These are phyloP conservation scores for Leishmania martiniquensis DNA, from an alignment of 208 protist genomes.

Conservation along the genomic window DNA sequence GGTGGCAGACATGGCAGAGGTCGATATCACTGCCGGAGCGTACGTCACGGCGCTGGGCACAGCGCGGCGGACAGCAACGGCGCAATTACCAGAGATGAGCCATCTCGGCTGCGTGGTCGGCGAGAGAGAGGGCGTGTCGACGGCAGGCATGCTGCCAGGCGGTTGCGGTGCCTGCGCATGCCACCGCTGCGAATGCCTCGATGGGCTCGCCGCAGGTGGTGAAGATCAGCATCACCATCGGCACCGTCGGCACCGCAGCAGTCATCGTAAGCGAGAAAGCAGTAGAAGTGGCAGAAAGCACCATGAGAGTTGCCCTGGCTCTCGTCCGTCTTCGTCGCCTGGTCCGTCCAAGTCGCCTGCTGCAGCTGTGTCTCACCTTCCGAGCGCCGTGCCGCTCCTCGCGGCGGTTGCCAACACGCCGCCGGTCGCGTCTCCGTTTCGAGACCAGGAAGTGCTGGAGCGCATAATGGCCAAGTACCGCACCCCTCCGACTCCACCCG, in stretches of 20 bases:
- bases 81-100: slow-evolving; percentile 17
- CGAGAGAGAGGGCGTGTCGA: background rate
- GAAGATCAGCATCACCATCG: background rate
- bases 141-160: background rate
- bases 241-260: background rate
- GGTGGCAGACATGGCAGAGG: slow-evolving; percentile 42
- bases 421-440: slow-evolving; percentile 29
- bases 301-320: background rate
- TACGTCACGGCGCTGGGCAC: slow-evolving; percentile 17
- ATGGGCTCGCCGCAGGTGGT: background rate
- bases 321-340: background rate
- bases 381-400: slow-evolving; percentile 19
- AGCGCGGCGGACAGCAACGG: slow-evolving; percentile 16
- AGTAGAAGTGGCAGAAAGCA: background rate
- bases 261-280: background rate
- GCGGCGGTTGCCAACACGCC: background rate
- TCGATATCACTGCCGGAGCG: slow-evolving; percentile 62
- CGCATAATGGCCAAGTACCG: slow-evolving; percentile 36
- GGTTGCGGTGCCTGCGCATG: background rate
- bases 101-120: background rate
- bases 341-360: background rate
- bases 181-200: background rate
- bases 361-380: background rate
- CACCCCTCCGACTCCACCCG: slow-evolving; percentile 4
- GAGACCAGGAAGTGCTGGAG: slow-evolving; percentile 43